Evolutionary conservation across 768 basidiomycete genomes (phyloP), one percentile per base, ranked within the genome.

Genomic region (Suillus variegatus): DNA sequence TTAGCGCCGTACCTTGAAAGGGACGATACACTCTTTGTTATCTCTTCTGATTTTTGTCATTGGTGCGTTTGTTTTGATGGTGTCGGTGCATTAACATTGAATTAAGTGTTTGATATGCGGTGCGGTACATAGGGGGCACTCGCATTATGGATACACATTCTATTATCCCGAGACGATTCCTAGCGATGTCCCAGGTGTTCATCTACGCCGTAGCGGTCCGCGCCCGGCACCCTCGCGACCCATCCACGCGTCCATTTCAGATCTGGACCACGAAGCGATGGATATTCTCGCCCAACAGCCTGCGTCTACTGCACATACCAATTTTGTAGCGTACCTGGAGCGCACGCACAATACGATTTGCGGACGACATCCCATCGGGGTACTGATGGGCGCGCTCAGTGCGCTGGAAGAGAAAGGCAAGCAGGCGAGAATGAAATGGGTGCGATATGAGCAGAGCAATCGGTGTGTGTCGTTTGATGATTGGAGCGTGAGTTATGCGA

Each of bases 21-120:
- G 66, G 86, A 89, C 2, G 88, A 91, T 66, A 98, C 95, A 0
- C 82, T 99, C 66, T 95, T 89, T 71, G 89, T 99, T 52, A 85
- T 97, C 61, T 98, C 96, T 6, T 94, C 92, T 65, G 97, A 99
- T 76, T 99, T 99, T 75, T 99, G 97, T 73, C 97, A 99, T 76
- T 99, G 97, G 96, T 95, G 63, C 67, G 86, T 68, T 8, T 52
- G 44, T 61, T 25, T 41, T 28, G 25, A 18, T 20, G 52, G 60
- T 56, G 36, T 38, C 41, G 20, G 9, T 44, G 18, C 44, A 44
- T 20, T 44, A 9, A 44, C 22, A 49, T 49, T 32, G 32, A 32
- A 32, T 32, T 32, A 32, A 32, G 36, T 20, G 25, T 61, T 44
- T 56, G 40, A 25, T 20, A 2, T 64, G 2, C 4, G 28, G 28